Conservation (phyloP, 208 protist genomes). For the Porcisia deanei region DNA sequence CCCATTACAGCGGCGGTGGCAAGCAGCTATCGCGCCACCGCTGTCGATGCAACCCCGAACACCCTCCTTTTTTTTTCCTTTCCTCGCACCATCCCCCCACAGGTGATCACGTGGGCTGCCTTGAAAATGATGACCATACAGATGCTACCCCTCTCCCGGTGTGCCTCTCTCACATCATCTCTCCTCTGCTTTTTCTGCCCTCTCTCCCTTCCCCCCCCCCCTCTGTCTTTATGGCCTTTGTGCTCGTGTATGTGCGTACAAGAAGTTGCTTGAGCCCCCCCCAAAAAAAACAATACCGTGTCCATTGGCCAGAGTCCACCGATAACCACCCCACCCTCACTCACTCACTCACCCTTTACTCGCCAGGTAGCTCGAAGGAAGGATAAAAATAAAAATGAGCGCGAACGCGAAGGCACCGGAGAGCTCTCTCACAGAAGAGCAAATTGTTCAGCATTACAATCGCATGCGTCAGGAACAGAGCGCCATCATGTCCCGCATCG, state of each 20-base stretch:
- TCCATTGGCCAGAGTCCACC: too few species aligned
- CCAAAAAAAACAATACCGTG: background rate
- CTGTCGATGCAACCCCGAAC: background rate
- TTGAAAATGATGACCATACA: background rate
- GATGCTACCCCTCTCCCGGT: slow-evolving; percentile 2
- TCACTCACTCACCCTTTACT: background rate
- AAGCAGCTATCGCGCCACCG: background rate
- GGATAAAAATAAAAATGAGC: slow-evolving; percentile 7
- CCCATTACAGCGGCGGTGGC: background rate
- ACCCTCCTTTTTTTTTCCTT: background rate
- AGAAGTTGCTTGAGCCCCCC: background rate
- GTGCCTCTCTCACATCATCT: background rate
- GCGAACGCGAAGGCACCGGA: slow-evolving; percentile 4
- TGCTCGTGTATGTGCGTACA: background rate
- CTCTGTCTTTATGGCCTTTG: background rate
- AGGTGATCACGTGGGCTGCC: background rate
- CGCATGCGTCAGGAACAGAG: slow-evolving; percentile 87
- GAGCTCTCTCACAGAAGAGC: slow-evolving; percentile 56
- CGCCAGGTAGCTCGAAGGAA: too few species aligned
- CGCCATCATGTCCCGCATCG: slow-evolving; percentile 83
- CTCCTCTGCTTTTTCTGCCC: background rate
- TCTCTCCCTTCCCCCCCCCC: background rate
- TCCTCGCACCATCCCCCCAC: background rate
- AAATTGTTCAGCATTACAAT: slow-evolving; percentile 85
- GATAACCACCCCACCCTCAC: too few species aligned